Evolutionary conservation across 345 rosid species (phyloP), one percentile per base, ranked within the genome.

Genomic region (Hypericum androsaemum): DNA sequence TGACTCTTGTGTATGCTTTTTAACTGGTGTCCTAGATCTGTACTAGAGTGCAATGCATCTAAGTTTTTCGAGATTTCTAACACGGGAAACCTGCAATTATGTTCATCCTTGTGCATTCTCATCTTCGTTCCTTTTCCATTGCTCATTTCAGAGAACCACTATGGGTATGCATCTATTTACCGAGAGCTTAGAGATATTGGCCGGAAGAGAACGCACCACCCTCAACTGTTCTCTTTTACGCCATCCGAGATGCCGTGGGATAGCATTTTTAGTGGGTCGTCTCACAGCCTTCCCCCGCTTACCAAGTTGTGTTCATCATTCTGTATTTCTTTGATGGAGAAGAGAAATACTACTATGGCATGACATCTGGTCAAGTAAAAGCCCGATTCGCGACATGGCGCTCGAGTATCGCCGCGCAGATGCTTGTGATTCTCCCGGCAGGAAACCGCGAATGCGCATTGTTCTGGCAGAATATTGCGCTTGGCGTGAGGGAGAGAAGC

Each of bases 211-310:
- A 68, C n/a, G n/a, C 4, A 47, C 11, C 58, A 71, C 53, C 54
- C 39, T 10, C 35, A 70, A 13, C 65, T 55, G 65, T 71, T 68
- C 41, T 69, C 73, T 8, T 68, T 77, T 7, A 50, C 57, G 32
- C 73, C 86, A 2, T 71, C 89, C 0, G 97, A 73, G 64, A 92
- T 79, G 68, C 81, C 86, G 0, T 88, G 97, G 97, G 88, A 86
- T 56, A 74, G 83, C 3, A 74, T 92, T 59, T 85, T 85, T 77
- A 70, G 79, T 7, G 88, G 95, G 6, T 65, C 97, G 2, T 85
- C 95, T 3, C 86, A 85, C 59, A 80, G 66, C 51, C 90, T 85
- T 60, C 95, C 97, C 3, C 94, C 97, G 3, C 87, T 85, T 6
- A 64, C 79, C 56, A 81, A 80, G 62, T 44, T 92, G 54, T 92